These are phyloP conservation scores for Anacardium occidentale DNA, from an alignment of 345 rosid genomes.

Conservation along the genomic window DNA sequence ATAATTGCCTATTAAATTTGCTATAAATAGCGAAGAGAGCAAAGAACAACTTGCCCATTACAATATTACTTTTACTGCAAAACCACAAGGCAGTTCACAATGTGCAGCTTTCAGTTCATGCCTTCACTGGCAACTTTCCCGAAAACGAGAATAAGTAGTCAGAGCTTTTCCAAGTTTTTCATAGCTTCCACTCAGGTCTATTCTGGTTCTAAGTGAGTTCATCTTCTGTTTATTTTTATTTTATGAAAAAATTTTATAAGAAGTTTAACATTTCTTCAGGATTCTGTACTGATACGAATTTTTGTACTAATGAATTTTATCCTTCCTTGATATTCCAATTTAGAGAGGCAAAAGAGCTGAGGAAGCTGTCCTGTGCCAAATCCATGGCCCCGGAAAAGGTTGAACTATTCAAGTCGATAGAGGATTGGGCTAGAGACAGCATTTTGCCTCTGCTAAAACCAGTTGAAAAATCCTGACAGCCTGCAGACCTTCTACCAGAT, in stretches of 20 bases:
- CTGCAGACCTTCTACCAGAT: conserved; percentile 15
- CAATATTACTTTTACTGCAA: neutral
- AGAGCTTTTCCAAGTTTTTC: neutral
- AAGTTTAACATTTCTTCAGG: no score
- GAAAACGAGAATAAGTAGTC: neutral
- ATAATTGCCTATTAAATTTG: no score
- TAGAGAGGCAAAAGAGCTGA: neutral
- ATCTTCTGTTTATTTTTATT: neutral
- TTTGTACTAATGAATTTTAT: neutral
- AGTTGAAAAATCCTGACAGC: conserved; percentile 34
- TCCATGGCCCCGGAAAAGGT: conserved; percentile 28
- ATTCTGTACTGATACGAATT: no score
- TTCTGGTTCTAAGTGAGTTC: neutral
- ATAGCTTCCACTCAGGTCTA: neutral
- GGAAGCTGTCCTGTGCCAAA: conserved; percentile 4
- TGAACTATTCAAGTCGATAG: conserved; percentile 27
- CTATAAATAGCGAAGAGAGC: no score
- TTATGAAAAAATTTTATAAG: no score
- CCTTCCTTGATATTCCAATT: neutral
- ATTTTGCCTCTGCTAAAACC: conserved; percentile 31
- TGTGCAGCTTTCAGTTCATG: neutral
- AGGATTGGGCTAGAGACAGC: conserved; percentile 26
- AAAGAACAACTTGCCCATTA: neutral
- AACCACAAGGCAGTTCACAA: neutral
- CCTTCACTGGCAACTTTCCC: neutral